phyloP scores from a whole-genome alignment of 2,329 filamentous ascomycete genomes.

The Teratosphaeria pseudoeucalypti region DNA sequence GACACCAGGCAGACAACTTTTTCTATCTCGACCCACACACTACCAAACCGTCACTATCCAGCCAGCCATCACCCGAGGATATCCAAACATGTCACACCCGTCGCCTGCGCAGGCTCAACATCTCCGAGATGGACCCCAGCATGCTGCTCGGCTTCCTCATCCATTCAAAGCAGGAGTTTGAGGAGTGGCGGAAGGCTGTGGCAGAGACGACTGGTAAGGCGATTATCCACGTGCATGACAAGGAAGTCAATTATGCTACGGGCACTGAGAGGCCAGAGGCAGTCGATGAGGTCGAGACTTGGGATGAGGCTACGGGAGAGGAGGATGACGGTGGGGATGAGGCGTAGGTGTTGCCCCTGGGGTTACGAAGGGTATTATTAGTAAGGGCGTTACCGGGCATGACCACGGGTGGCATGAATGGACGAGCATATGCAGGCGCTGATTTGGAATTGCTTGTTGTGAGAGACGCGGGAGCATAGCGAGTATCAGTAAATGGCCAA shows the following conservation, averaged over 20 bases:
- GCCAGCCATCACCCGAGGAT: slow-evolving; percentile 54
- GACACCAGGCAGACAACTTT: slow-evolving; percentile 62
- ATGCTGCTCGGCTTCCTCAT: slow-evolving; percentile 96
- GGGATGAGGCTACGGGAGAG: slow-evolving; percentile 56
- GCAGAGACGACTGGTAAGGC: slow-evolving; percentile 52
- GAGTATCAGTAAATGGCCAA: neutral
- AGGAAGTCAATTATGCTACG: slow-evolving; percentile 46
- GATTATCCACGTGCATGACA: slow-evolving; percentile 74
- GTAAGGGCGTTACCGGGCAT: no score
- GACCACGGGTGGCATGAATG: neutral
- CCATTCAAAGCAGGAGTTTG: slow-evolving; percentile 70
- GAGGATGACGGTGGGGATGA: slow-evolving; percentile 3
- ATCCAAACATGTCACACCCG: slow-evolving; percentile 78
- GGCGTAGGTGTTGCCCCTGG: neutral
- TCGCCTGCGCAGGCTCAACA: slow-evolving; percentile 67
- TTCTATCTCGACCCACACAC: slow-evolving; percentile 95
- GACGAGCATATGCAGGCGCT: neutral
- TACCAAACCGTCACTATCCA: slow-evolving; percentile 63
- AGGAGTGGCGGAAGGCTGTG: slow-evolving; percentile 57
- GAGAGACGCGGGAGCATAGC: neutral
- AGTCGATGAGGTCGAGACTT: slow-evolving; percentile 79
- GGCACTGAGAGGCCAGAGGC: slow-evolving; percentile 56
- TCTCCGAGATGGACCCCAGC: slow-evolving; percentile 92
- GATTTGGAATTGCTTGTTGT: neutral
- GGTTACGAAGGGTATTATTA: neutral